Conservation (phyloP, 208 protist genomes). For the Wallacemonas sp. region DNA sequence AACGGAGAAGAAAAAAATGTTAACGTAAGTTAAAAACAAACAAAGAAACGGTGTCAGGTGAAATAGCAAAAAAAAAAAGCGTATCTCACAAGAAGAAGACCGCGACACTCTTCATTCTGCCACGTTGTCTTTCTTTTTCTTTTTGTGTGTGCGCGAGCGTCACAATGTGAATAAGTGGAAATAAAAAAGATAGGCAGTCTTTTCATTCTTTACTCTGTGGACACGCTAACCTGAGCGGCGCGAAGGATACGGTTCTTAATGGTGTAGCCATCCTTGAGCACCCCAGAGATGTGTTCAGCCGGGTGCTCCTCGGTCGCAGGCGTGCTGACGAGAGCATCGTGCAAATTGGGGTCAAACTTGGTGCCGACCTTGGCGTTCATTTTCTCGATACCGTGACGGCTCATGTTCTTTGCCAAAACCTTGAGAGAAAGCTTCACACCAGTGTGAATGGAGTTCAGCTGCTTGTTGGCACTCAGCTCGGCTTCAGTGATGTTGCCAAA, state of each 20-base stretch:
- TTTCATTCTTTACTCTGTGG: conserved; percentile 26
- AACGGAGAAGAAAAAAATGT: conserved; percentile 17
- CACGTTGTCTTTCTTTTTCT: not conserved
- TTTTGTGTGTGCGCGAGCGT: not conserved
- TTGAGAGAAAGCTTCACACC: conserved; percentile 87
- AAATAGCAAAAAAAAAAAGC: not conserved
- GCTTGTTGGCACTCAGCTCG: conserved; percentile 63
- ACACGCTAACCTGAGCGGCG: conserved; percentile 89
- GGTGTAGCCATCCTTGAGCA: conserved; percentile 92
- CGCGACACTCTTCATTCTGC: too few species aligned
- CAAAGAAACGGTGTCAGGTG: not conserved
- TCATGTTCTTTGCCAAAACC: conserved; percentile 83
- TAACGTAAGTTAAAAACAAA: not conserved
- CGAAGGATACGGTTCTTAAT: conserved; percentile 86
- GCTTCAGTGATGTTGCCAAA: conserved; percentile 50
- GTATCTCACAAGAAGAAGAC: conserved; percentile 1
- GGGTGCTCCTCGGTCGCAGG: conserved; percentile 52
- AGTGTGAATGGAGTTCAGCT: conserved; percentile 65
- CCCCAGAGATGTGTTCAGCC: conserved; percentile 58
- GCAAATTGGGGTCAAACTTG: conserved; percentile 88
- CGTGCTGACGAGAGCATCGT: conserved; percentile 89
- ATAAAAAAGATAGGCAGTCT: not conserved
- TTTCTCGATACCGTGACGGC: conserved; percentile 86
- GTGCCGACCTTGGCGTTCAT: conserved; percentile 66
- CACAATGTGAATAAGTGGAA: not conserved